These are phyloP conservation scores for Globisporangium emineosum DNA, from an alignment of 352 stramenopile genomes.

Conservation along the genomic window DNA sequence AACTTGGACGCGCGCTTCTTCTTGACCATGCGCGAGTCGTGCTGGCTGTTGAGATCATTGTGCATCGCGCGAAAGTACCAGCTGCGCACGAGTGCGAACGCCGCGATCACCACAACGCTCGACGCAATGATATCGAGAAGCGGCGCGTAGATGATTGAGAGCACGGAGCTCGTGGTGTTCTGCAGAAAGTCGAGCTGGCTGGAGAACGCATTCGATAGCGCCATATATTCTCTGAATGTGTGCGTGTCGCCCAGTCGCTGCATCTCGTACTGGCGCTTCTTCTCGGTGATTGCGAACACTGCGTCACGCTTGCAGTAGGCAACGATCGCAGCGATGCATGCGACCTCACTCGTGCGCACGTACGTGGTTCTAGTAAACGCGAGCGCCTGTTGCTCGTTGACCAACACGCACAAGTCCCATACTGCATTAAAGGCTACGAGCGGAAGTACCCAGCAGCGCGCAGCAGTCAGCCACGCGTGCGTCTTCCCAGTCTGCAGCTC, in stretches of 20 bases:
- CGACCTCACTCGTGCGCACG: conserved; percentile 31
- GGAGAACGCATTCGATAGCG: conserved; percentile 27
- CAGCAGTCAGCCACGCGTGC: conserved; percentile 35
- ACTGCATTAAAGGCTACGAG: conserved; percentile 32
- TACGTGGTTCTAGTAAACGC: conserved; percentile 28
- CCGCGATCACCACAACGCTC: conserved; percentile 20
- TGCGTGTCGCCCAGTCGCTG: conserved; percentile 22
- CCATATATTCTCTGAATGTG: conserved; percentile 21
- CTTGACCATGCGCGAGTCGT: not conserved
- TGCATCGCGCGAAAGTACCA: conserved; percentile 16
- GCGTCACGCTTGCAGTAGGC: conserved; percentile 7
- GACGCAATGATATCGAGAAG: conserved; percentile 18
- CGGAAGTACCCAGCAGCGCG: conserved; percentile 35
- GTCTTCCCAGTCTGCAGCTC: conserved; percentile 19
- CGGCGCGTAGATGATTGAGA: conserved; percentile 22
- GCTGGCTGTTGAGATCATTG: conserved; percentile 16
- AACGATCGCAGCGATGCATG: conserved; percentile 16
- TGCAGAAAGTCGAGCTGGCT: conserved; percentile 18
- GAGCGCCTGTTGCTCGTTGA: conserved; percentile 28
- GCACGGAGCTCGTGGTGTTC: conserved; percentile 12
- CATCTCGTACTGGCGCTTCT: conserved; percentile 13
- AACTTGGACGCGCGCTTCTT: conserved; percentile 13
- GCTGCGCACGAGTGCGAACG: conserved; percentile 22
- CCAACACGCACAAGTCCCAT: conserved; percentile 31
- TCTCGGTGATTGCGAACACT: conserved; percentile 20